A percentile compares a stretch with the other conserved stretches of the same genome.
Evolutionary conservation across 73 alveolate genomes (phyloP).

Genomic region (Tetrahymena borealis): DNA sequence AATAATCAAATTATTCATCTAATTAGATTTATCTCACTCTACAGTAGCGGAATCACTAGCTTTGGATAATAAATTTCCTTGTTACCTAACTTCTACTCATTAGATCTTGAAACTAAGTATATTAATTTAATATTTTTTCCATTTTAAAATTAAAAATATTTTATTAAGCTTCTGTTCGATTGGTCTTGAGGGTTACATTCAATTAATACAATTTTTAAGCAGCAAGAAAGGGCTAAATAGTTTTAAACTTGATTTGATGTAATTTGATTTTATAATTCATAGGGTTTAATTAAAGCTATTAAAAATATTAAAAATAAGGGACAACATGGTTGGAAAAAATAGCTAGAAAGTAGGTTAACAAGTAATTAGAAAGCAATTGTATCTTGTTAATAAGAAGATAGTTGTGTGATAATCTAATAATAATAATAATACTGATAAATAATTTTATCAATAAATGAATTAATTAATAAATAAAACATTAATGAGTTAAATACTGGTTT

Average conservation of each 20-base stretch:
- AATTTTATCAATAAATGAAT: no score
- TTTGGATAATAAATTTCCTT: no score
- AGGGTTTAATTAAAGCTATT: background rate
- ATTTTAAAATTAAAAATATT: background rate
- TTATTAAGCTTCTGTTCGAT: background rate
- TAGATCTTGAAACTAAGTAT: no score
- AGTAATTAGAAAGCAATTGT: background rate
- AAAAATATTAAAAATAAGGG: background rate
- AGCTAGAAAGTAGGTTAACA: background rate
- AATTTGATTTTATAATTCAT: background rate
- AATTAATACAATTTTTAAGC: background rate
- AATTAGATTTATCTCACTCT: no score
- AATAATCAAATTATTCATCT: no score
- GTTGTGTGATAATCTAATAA: background rate
- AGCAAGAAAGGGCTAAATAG: background rate
- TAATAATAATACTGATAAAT: no score
- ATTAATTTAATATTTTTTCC: no score
- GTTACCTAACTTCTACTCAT: no score
- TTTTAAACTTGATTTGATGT: background rate
- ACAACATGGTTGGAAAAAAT: background rate
- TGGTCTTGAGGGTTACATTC: background rate
- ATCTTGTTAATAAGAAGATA: background rate
- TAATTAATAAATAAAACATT: no score
- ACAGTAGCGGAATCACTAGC: no score
- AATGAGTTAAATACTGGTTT: no score